Conservation (phyloP, 768 basidiomycete genomes). For the Mycena vitilis region DNA sequence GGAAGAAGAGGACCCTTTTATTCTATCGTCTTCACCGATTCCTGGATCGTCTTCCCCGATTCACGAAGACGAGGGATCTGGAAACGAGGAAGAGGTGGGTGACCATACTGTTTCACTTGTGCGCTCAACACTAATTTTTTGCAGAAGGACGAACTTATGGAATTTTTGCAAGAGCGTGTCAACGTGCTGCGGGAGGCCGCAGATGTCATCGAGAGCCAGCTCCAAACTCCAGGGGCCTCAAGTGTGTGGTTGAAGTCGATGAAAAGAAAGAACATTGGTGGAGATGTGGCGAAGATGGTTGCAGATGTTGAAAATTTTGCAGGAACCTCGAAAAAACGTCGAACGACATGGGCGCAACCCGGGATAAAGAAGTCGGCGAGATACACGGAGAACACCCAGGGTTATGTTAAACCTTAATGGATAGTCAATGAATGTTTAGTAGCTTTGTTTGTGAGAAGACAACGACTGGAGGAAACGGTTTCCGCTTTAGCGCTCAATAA, state of each 20-base stretch:
- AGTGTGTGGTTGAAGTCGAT: conserved; percentile 4
- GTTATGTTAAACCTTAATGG: neutral
- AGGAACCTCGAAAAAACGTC: neutral
- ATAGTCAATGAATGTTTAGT: too few species aligned
- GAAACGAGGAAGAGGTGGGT: conserved; percentile 3
- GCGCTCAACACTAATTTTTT: too few species aligned
- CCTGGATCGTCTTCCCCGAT: conserved; percentile 3
- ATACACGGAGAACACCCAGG: neutral
- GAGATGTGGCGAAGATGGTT: neutral
- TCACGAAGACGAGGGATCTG: neutral
- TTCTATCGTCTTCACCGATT: too few species aligned
- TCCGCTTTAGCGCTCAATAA: too few species aligned
- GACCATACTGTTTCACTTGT: too few species aligned
- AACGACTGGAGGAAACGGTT: too few species aligned
- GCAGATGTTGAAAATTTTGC: neutral
- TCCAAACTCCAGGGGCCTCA: neutral
- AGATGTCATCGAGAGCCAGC: neutral
- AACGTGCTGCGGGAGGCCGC: neutral
- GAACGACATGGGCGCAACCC: neutral
- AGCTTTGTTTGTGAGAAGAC: too few species aligned
- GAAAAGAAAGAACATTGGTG: conserved; percentile 3
- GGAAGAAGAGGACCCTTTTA: neutral
- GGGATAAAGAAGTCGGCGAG: neutral
- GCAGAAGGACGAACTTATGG: neutral
- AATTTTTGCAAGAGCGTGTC: neutral